These are phyloP conservation scores for Sclerotinia nivalis DNA, from an alignment of 2,329 filamentous ascomycete genomes.

Conservation along the genomic window DNA sequence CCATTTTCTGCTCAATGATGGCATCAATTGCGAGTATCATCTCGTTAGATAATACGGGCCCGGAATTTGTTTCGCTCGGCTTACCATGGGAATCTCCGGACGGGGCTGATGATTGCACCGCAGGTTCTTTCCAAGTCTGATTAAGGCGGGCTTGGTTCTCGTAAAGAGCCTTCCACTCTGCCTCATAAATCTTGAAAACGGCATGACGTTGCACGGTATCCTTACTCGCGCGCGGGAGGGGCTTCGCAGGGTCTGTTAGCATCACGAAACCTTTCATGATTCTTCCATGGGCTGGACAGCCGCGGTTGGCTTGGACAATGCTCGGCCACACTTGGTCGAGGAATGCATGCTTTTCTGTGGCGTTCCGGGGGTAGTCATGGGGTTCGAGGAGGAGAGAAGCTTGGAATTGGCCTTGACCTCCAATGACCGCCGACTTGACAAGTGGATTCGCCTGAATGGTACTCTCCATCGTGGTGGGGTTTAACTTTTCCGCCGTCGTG, in stretches of 20 bases:
- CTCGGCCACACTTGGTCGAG: constrained; percentile 14
- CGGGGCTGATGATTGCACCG: neutral
- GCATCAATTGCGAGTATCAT: neutral
- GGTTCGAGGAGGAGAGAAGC: constrained; percentile 7
- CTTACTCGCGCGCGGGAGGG: constrained; percentile 19
- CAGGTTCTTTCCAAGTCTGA: neutral
- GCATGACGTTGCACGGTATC: constrained; percentile 15
- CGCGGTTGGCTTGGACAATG: constrained; percentile 7
- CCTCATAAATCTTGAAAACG: constrained; percentile 9
- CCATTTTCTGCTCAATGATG: neutral
- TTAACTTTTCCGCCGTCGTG: constrained; percentile 11
- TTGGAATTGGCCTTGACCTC: constrained; percentile 2
- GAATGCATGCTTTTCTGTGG: neutral
- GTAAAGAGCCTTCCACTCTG: neutral
- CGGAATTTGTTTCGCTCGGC: neutral
- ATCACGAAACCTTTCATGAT: constrained; percentile 19
- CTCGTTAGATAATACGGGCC: neutral
- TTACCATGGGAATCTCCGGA: neutral
- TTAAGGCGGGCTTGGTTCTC: neutral
- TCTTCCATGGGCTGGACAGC: constrained; percentile 14
- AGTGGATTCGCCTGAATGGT: constrained; percentile 9
- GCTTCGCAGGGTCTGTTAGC: constrained; percentile 8
- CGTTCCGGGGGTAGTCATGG: neutral
- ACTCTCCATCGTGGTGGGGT: constrained; percentile 15
- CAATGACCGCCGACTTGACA: constrained; percentile 9